phyloP scores from a whole-genome alignment of 495 filamentous ascomycete genomes.

The Tuber microsphaerosporum region DNA sequence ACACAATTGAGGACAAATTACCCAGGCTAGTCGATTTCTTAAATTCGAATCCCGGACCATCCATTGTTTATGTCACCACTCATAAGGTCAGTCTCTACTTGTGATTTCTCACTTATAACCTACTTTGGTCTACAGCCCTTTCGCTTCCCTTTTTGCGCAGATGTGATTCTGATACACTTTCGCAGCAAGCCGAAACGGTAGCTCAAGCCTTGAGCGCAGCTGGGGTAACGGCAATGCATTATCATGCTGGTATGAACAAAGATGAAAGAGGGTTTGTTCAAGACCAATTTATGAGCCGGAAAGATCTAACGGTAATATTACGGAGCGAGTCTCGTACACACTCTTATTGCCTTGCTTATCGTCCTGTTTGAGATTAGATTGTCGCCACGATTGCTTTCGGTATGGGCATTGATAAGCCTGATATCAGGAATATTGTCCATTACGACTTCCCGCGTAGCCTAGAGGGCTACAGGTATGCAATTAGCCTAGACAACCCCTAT shows the following conservation, averaged over 20 bases:
- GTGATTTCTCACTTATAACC: neutral
- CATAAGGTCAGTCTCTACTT: constrained; percentile 38
- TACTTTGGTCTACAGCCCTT: neutral
- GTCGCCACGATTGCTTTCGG: constrained; percentile 58
- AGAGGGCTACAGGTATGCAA: constrained; percentile 48
- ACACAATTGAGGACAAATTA: constrained; percentile 44
- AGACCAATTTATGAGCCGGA: constrained; percentile 50
- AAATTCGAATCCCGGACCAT: constrained; percentile 47
- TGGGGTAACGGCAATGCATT: constrained; percentile 47
- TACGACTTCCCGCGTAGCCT: constrained; percentile 52
- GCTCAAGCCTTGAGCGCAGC: constrained; percentile 41
- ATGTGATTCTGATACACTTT: constrained; percentile 5
- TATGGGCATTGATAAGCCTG: constrained; percentile 55
- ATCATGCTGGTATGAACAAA: constrained; percentile 51
- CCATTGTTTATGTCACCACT: constrained; percentile 54
- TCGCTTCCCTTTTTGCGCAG: neutral
- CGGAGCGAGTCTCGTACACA: neutral
- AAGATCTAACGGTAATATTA: constrained; percentile 43
- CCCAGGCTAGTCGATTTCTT: constrained; percentile 48
- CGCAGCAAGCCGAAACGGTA: constrained; percentile 47
- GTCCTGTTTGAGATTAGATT: constrained; percentile 34
- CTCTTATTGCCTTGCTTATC: neutral
- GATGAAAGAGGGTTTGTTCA: constrained; percentile 46
- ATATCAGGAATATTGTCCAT: constrained; percentile 55
- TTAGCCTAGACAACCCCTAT: neutral